Conservation (phyloP, 768 basidiomycete genomes). For the Agrocybe chaxingu region DNA sequence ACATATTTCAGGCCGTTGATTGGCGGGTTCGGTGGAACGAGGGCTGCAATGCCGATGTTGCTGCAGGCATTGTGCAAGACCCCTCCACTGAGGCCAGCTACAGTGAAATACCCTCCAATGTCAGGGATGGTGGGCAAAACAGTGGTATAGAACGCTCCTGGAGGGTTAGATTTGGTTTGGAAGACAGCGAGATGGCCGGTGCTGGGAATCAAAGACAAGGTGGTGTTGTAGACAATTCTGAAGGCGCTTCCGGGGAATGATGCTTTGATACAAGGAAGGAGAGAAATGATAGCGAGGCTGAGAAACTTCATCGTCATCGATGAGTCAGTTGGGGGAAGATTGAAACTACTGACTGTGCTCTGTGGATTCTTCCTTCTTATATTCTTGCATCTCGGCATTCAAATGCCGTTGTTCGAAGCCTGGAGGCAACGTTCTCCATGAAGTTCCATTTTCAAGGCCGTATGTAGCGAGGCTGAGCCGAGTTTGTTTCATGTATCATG, state of each 20-base stretch:
- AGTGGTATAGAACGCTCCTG: neutral
- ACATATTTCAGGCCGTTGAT: neutral
- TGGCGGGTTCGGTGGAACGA: neutral
- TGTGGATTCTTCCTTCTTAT: too few relatives aligned
- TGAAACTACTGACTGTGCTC: too few relatives aligned
- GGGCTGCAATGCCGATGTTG: neutral
- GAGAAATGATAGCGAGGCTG: neutral
- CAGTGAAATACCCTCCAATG: conserved; percentile 4
- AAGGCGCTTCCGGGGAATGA: conserved; percentile 8
- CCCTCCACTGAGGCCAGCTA: neutral
- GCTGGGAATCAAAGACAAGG: neutral
- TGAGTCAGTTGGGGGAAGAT: too few relatives aligned
- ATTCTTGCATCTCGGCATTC: too few relatives aligned
- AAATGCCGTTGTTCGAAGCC: too few relatives aligned
- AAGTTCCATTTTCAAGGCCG: too few relatives aligned
- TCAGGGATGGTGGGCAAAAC: neutral
- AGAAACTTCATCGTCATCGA: neutral
- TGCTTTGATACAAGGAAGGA: neutral
- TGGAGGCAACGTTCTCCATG: too few relatives aligned
- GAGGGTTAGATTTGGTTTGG: neutral
- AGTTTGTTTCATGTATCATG: too few relatives aligned
- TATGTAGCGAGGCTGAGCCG: too few relatives aligned
- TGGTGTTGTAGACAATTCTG: conserved; percentile 2
- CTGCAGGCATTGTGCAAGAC: conserved; percentile 3
- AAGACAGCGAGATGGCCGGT: conserved; percentile 2